These are phyloP conservation scores for Xylaria intraflava DNA, from an alignment of 495 filamentous ascomycete species.

Conservation along the genomic window DNA sequence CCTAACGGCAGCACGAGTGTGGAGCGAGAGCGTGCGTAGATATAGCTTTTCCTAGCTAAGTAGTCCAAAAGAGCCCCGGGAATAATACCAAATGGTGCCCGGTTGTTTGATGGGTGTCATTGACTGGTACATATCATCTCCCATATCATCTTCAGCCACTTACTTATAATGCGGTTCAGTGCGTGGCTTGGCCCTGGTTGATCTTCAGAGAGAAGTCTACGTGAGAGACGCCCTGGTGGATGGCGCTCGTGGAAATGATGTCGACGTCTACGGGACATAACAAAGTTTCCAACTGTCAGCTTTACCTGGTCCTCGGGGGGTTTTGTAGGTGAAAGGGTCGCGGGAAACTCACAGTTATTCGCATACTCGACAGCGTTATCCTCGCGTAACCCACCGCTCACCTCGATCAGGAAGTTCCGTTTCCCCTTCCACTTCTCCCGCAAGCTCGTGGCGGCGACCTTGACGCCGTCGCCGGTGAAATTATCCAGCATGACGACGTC, in stretches of 20 bases:
- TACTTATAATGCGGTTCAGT: not conserved
- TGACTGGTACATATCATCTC: no score
- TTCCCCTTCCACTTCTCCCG: conserved; percentile 70
- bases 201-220: conserved; percentile 97
- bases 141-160: not conserved
- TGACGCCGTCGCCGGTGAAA: conserved; percentile 70
- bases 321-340: not conserved
- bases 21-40: no score
- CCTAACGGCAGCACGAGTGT: no score
- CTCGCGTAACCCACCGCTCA: conserved; percentile 83
- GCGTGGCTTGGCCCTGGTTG: conserved; percentile 24
- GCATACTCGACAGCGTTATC: conserved; percentile 76
- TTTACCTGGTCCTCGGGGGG: not conserved
- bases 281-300: conserved; percentile 2
- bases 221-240: conserved; percentile 89
- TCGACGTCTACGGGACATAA: conserved; percentile 62
- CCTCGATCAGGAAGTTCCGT: conserved; percentile 71
- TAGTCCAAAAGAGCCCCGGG: no score
- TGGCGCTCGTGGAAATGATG: conserved; percentile 89
- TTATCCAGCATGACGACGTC: conserved; percentile 98
- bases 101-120: no score
- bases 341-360: conserved; percentile 52
- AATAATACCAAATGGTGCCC: no score
- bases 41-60: no score
- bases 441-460: conserved; percentile 59